Evolutionary conservation across 352 stramenopile species (phyloP), one percentile per base, ranked within the genome.

Genomic region (Phytophthora pseudosyringae): DNA sequence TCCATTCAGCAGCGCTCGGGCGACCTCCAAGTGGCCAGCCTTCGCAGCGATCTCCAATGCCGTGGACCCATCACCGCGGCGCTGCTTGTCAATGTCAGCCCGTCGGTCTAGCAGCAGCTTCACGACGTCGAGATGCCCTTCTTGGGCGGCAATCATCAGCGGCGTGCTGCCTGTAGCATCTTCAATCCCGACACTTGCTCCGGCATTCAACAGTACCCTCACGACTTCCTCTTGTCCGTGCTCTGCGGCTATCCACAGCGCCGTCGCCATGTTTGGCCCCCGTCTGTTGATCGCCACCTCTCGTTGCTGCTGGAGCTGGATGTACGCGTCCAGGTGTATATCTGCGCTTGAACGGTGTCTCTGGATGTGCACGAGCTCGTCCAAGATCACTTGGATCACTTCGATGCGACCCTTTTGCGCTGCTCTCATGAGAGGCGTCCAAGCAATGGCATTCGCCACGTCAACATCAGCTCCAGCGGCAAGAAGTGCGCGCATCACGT

Each of bases 341-440:
- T 49, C 33, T 13, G 13, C 13, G 15, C 43, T 65, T 0, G 33
- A 12, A 31, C 43, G 33, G 1, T 40, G 38, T 51, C 50, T 62
- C 36, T 40, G 55, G 21, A 58, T 59, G 60, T 58, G 64, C n/a
- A 64, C 45, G 11, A 64, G 61, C 16, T 64, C 54, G 28, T 69
- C 31, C 21, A 69, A 25, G 9, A 76, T 64, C 31, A 61, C 32
- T 21, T 63, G 55, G 18, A 75, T 48, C 5, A 72, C 47, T 44
- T 64, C 35, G 9, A 57, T 13, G 25, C 53, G 43, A 11, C 67
- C 67, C 40, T 64, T 67, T 54, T 75, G 59, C 8, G 67, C 56
- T 35, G 67, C 67, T 38, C 52, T 36, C 49, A 75, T 71, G 28
- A 75, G 56, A 15, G 66, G 50, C 18, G 67, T 75, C 67, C 56